Evolutionary conservation across 306 rosid species (phyloP), one percentile per base, ranked within the genome.

Genomic region (Pyrus betulifolia): DNA sequence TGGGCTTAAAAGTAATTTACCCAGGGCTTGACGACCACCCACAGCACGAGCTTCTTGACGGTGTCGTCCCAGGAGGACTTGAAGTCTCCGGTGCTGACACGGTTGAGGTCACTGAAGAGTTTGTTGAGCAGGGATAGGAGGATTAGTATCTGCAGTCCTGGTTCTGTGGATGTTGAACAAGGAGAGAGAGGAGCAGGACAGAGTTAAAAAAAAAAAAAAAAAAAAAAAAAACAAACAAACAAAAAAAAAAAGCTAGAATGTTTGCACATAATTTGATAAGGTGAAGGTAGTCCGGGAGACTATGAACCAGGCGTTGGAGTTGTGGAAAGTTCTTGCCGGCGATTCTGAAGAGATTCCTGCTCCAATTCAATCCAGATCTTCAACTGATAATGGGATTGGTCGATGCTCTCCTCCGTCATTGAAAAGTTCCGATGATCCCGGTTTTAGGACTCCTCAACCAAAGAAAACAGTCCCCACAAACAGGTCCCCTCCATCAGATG

Each of bases 21-120:
- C 99, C 97, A 0, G 98, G 99, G 3, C 89, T 91, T 0, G 92
- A 92, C 10, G 92, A 87, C 4, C 98, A 95, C 55, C 98, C 98
- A 0, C 76, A 92, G 3, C 93, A 95, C 67, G 60, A 81, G 5
- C 57, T 95, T 5, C 69, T 92, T n/a, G n/a, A n/a, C n/a, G n/a
- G n/a, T n/a, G n/a, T n/a, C n/a, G n/a, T n/a, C n/a, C n/a, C n/a
- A n/a, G n/a, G 91, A 89, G 66, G 99, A 91, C 28, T 51, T 84
- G 82, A 96, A 96, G 86, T 86, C 97, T 31, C 96, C 93, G 25
- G 86, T 87, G 84, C 33, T 86, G 30, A 78, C 92, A 1, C 87
- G 91, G 73, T 61, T 96, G 85, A 85, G 93, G 71, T 89, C 98
- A 69, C 77, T 96, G 69, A 92, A 89, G 88, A 89, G 93, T 88